A percentile compares a stretch with the other conserved stretches of the same genome.
Evolutionary conservation across 768 basidiomycete genomes (phyloP).

Genomic region (Tricholoma hemisulphureum): DNA sequence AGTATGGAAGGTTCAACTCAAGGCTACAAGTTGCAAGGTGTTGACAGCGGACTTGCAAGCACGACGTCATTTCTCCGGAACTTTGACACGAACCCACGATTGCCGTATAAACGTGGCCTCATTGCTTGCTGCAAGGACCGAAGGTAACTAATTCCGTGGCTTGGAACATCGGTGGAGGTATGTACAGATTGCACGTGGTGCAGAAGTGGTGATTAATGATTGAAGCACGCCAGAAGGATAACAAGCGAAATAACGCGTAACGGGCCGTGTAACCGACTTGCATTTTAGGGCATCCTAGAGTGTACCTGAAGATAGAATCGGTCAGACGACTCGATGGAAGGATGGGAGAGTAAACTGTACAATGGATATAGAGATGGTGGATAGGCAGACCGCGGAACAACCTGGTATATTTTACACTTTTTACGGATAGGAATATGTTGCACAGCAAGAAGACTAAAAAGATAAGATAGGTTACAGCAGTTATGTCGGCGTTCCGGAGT

Average conservation of each 20-base stretch:
- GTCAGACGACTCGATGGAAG: neutral
- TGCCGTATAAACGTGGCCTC: neutral
- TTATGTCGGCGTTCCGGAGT: slow-evolving; percentile 5
- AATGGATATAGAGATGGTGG: neutral
- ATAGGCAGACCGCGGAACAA: neutral
- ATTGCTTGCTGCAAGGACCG: neutral
- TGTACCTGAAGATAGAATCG: neutral
- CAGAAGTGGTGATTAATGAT: neutral
- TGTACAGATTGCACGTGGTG: neutral
- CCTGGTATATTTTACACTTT: slow-evolving; percentile 15
- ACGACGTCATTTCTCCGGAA: neutral
- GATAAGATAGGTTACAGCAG: slow-evolving; percentile 5
- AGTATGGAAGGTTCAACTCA: neutral
- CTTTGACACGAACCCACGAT: neutral
- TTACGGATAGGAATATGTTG: slow-evolving; percentile 15
- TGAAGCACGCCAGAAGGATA: neutral
- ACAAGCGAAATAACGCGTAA: neutral
- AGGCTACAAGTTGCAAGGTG: neutral
- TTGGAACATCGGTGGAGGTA: neutral
- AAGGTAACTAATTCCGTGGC: neutral
- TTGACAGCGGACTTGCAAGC: neutral
- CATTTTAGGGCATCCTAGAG: too few species aligned
- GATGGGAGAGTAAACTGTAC: neutral
- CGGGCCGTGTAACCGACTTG: neutral
- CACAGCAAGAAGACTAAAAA: slow-evolving; percentile 1